Evolutionary conservation across 2,329 filamentous ascomycete species (phyloP).

Genomic region (Aspergillus fijiensis): DNA sequence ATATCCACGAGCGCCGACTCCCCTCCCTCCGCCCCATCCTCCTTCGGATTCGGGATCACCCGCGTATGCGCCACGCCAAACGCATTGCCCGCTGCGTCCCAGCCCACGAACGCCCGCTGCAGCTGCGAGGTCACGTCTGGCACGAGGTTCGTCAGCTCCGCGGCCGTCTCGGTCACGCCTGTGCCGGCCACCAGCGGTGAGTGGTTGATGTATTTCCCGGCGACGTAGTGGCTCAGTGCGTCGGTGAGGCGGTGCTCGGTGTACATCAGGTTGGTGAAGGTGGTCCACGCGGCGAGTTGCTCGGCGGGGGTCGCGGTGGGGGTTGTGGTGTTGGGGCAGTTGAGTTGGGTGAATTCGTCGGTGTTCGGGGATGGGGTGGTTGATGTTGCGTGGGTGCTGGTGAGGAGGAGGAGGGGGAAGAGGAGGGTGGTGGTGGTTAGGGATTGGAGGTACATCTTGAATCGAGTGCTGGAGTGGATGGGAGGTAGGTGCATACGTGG

Average conservation of each 20-base stretch:
- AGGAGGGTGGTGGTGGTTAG: background rate
- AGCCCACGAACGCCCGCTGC: slow-evolving; percentile 4
- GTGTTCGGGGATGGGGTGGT: background rate
- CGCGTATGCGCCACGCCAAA: slow-evolving; percentile 2
- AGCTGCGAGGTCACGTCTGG: background rate
- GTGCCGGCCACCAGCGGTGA: background rate
- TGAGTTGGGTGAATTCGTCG: slow-evolving; percentile 1
- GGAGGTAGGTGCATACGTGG: background rate
- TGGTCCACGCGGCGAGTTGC: slow-evolving; percentile 1
- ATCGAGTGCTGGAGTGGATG: background rate
- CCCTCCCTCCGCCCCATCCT: background rate
- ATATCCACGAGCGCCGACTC: slow-evolving; percentile 5
- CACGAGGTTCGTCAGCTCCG: background rate
- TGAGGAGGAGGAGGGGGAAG: background rate
- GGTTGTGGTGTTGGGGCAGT: slow-evolving; percentile 8
- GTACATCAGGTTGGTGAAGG: slow-evolving; percentile 2
- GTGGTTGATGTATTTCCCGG: slow-evolving; percentile 7
- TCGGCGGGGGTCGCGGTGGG: background rate
- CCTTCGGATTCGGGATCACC: background rate
- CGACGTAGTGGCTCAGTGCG: slow-evolving; percentile 1
- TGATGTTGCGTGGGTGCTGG: background rate
- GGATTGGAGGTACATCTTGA: background rate
- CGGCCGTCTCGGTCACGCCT: background rate
- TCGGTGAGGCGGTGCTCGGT: background rate
- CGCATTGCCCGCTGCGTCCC: background rate